Evolutionary conservation across 2,329 filamentous ascomycete genomes (phyloP), one percentile per base, ranked within the genome.

Genomic region (Fusarium sp.): DNA sequence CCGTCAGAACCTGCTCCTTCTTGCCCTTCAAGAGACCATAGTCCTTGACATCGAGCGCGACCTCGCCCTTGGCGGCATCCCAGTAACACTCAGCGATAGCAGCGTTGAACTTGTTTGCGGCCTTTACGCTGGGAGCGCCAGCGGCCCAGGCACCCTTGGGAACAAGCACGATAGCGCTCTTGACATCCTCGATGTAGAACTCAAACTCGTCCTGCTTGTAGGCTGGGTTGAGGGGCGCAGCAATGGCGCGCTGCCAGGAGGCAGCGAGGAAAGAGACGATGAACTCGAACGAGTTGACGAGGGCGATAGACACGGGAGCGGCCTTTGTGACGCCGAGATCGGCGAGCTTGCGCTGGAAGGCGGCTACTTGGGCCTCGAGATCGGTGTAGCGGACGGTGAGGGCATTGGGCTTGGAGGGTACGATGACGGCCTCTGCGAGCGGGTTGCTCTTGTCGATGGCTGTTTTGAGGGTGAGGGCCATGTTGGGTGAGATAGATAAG

Each of bases 171-270:
- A 96, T 80, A 31, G 89, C 89, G 6, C 92, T 94, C 73, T 88
- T 91, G 69, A 96, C 82, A 74, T 96, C 92, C 65, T 93, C 89
- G 71, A 96, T 94, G 77, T 95, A 96, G 78, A 96, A 96, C 75
- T 95, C 92, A 74, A 94, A 95, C 76, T 96, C 92, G 54, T 88
- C 88, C 77, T 95, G 91, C 80, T 93, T 96, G 81, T 96, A 96
- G 40, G 88, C 89, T 36, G 92, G 88, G 76, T 96, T 96, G 65
- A 96, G 80, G n/a, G 92, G 92, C 4, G 92, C 92, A 7, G 92
- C 92, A 68, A 95, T 89, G 28, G 83, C 91, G 70, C 92, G 85
- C 79, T 95, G 92, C 87, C 89, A 92, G n/a, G 91, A 87, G 15
- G 88, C 85, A n/a, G 91, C 92, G 40, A 96, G 84, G 78, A 96